phyloP scores from a whole-genome alignment of 2,329 filamentous ascomycete genomes.

The Plectosphaerella plurivora region DNA sequence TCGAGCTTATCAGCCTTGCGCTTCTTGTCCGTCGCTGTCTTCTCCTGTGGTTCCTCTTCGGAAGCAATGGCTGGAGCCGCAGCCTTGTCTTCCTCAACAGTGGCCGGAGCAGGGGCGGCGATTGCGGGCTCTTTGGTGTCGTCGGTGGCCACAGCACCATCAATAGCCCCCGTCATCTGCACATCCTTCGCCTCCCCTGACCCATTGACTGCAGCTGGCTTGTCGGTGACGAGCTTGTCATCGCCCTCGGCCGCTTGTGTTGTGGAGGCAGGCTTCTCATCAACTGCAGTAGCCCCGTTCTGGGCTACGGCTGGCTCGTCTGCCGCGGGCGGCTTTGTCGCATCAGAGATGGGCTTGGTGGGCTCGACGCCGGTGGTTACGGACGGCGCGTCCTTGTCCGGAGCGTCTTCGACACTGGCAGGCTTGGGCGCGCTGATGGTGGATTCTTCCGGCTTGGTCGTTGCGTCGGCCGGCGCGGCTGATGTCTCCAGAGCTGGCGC shows the following conservation, averaged over 20 bases:
- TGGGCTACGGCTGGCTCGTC: conserved; percentile 15
- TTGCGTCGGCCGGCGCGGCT: too few relatives aligned
- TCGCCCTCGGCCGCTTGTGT: conserved; percentile 12
- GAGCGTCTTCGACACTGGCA: conserved; percentile 7
- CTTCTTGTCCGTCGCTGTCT: conserved; percentile 31
- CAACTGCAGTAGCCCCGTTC: conserved; percentile 3
- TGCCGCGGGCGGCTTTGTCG: conserved; percentile 3
- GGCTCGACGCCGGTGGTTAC: background rate
- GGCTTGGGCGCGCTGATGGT: conserved; percentile 26
- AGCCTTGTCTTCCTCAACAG: conserved; percentile 6
- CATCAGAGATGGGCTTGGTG: background rate
- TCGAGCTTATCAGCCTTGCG: conserved; percentile 29
- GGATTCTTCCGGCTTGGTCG: too few relatives aligned
- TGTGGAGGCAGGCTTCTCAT: conserved; percentile 28
- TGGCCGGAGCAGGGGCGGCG: conserved; percentile 6
- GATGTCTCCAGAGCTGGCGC: too few relatives aligned
- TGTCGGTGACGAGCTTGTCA: conserved; percentile 20
- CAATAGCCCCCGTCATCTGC: conserved; percentile 14
- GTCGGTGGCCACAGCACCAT: conserved; percentile 16
- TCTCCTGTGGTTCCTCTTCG: conserved; percentile 15
- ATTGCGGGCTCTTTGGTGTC: conserved; percentile 5
- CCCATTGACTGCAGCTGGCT: conserved; percentile 9
- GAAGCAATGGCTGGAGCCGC: conserved; percentile 9
- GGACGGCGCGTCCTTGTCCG: conserved; percentile 6
- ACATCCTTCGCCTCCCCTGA: conserved; percentile 10